phyloP scores from a whole-genome alignment of 805 yeast genomes.

The Cyberlindnera mississippiensis region DNA sequence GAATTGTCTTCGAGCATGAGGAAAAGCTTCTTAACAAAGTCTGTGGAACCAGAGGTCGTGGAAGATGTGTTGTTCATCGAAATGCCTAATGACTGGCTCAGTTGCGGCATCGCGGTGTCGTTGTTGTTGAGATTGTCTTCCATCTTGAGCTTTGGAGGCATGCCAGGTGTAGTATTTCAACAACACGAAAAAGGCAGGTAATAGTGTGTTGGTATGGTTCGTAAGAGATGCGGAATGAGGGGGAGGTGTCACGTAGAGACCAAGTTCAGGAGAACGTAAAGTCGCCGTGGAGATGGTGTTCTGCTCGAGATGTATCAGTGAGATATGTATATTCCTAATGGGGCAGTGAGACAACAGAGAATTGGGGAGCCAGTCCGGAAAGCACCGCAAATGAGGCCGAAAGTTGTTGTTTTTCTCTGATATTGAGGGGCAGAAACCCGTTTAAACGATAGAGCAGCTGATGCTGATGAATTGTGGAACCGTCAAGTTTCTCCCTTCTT shows the following conservation, averaged over 20 bases:
- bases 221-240: no score
- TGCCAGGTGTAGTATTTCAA: neutral
- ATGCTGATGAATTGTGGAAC: no score
- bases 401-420: no score
- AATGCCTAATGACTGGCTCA: slow-evolving; percentile 22
- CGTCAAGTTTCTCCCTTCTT: no score
- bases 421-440: no score
- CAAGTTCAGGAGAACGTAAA: no score
- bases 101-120: slow-evolving; percentile 2
- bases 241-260: no score
- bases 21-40: slow-evolving; percentile 73
- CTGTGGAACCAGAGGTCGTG: slow-evolving; percentile 51
- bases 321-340: neutral
- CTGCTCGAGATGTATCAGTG: neutral
- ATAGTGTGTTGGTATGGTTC: no score
- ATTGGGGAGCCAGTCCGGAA: neutral
- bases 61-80: slow-evolving; percentile 24
- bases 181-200: neutral
- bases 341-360: neutral
- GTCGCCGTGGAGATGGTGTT: no score
- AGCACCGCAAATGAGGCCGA: no score
- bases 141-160: slow-evolving; percentile 19
- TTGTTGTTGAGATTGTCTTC: slow-evolving; percentile 4
- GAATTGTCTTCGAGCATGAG: slow-evolving; percentile 81
- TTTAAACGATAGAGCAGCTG: no score